These are phyloP conservation scores for Guillardia theta DNA, from an alignment of 78 protist species.

Conservation along the genomic window DNA sequence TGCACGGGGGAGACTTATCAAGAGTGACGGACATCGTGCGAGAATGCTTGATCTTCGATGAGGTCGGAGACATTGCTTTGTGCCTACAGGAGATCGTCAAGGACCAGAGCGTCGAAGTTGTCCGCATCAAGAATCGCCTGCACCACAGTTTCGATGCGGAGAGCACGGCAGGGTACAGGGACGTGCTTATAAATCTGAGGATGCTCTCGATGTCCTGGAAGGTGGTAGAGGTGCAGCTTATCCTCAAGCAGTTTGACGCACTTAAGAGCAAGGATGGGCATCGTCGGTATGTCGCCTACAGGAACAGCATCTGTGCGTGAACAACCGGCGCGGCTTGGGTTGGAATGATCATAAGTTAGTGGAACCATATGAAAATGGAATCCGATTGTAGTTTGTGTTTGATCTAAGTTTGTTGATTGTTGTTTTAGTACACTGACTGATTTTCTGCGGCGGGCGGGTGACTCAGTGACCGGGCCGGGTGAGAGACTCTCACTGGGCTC, in stretches of 20 bases:
- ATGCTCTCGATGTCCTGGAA: neutral
- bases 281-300: neutral
- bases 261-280: neutral
- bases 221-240: neutral
- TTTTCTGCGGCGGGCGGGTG: too few species aligned
- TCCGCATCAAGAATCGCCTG: neutral
- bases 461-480: too few species aligned
- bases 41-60: neutral
- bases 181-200: neutral
- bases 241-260: neutral
- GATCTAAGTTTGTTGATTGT: too few species aligned
- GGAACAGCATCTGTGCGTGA: neutral
- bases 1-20: too few species aligned
- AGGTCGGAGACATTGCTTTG: neutral
- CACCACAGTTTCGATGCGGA: too few species aligned
- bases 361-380: too few species aligned
- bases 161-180: neutral
- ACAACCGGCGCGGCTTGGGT: too few species aligned
- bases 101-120: neutral
- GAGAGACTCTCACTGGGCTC: too few species aligned
- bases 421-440: too few species aligned
- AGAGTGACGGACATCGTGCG: slow-evolving; percentile 12
- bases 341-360: too few species aligned
- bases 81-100: neutral
- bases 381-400: too few species aligned